These are phyloP conservation scores for Fragaria iinumae DNA, from an alignment of 306 rosid species.

Conservation along the genomic window DNA sequence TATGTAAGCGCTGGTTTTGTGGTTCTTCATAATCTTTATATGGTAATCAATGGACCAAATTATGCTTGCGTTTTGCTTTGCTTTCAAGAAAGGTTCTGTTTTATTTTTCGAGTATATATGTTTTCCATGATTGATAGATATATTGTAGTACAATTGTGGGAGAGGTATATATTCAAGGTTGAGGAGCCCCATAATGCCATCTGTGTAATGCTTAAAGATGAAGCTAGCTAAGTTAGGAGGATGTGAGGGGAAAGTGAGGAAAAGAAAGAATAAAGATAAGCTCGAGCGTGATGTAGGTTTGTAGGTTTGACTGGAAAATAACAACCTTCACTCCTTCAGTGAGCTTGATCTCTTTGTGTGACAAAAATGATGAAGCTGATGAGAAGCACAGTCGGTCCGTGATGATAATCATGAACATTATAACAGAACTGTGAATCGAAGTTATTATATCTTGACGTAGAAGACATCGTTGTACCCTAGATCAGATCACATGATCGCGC, in stretches of 20 bases:
- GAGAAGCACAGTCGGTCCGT: slow-evolving; percentile 4
- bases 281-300: neutral
- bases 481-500: neutral
- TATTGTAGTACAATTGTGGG: neutral
- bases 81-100: neutral
- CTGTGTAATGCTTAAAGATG: slow-evolving; percentile 5
- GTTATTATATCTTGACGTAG: neutral
- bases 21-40: neutral
- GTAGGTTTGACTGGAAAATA: slow-evolving; percentile 3
- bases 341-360: slow-evolving; percentile 1
- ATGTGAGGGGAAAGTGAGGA: neutral
- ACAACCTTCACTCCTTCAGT: neutral
- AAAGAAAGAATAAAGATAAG: slow-evolving; percentile 1
- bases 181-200: slow-evolving; percentile 18
- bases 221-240: slow-evolving; percentile 17
- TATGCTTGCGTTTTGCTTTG: neutral
- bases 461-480: neutral
- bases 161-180: slow-evolving; percentile 2
- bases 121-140: neutral
- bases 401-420: neutral
- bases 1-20: neutral
- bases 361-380: neutral
- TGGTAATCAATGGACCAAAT: neutral
- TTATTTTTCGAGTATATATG: neutral
- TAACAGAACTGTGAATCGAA: neutral